Conservation (phyloP, 257 asterid genomes). For the Jacaranda mimosifolia region DNA sequence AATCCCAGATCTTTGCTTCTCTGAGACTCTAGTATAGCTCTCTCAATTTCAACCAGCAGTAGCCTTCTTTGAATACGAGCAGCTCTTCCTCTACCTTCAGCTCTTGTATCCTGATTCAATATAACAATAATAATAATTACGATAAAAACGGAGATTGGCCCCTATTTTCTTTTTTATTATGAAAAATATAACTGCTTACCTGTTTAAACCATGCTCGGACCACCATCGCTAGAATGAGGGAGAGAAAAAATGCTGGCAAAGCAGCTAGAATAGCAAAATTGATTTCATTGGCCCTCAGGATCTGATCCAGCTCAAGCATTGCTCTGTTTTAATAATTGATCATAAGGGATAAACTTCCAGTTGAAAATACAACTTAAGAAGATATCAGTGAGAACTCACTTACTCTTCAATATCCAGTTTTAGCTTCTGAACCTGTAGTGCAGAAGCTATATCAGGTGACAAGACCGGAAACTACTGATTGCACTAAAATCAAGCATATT, state of each 20-base stretch:
- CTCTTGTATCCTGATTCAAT: slow-evolving; percentile 82
- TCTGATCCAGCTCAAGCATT: slow-evolving; percentile 99
- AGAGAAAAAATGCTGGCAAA: slow-evolving; percentile 94
- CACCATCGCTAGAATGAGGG: slow-evolving; percentile 79
- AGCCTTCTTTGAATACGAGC: slow-evolving; percentile 95
- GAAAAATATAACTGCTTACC: slow-evolving; percentile 46
- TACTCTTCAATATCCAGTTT: slow-evolving; percentile 96
- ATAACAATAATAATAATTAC: slow-evolving; percentile 13
- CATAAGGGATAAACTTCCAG: slow-evolving; percentile 42
- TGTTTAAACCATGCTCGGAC: slow-evolving; percentile 93
- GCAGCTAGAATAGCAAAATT: slow-evolving; percentile 99
- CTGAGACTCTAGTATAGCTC: slow-evolving; percentile 78
- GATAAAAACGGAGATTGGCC: too few relatives aligned
- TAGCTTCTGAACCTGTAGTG: slow-evolving; percentile 94
- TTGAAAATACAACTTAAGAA: slow-evolving; percentile 29
- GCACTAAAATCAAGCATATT: slow-evolving; percentile 34
- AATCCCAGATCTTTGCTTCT: slow-evolving; percentile 71
- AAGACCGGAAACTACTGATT: slow-evolving; percentile 34
- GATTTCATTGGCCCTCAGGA: slow-evolving; percentile 97
- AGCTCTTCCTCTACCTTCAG: slow-evolving; percentile 97
- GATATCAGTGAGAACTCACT: slow-evolving; percentile 49
- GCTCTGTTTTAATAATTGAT: slow-evolving; percentile 66
- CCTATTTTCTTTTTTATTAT: too few relatives aligned
- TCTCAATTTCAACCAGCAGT: slow-evolving; percentile 81
- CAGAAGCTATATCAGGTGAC: slow-evolving; percentile 44